Evolutionary conservation across 441 rosid species (phyloP).

Genomic region (Flueggea neowawraea): DNA sequence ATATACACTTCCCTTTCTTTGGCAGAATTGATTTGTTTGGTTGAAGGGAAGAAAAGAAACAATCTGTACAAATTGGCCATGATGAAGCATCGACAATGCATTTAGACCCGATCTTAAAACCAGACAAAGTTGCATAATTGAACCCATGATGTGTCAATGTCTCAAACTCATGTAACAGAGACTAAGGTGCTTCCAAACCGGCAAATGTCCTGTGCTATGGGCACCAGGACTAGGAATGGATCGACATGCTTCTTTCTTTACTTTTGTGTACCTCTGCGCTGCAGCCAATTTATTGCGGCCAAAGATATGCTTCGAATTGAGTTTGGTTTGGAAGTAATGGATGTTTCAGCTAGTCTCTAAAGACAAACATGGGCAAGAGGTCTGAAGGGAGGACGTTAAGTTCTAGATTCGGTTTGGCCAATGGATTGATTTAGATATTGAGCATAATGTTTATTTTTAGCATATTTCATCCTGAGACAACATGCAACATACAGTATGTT

Average conservation of each 20-base stretch:
- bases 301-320: no score
- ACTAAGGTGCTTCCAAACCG: constrained; percentile 14
- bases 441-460: no score
- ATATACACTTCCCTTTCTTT: background rate
- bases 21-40: background rate
- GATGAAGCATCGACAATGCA: constrained; percentile 16
- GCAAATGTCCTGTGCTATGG: constrained; percentile 12
- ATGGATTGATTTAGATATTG: no score
- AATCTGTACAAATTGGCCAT: background rate
- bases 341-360: no score
- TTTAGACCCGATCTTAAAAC: constrained; percentile 10
- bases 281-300: no score
- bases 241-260: constrained; percentile 19
- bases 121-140: constrained; percentile 13
- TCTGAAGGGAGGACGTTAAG: no score
- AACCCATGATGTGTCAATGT: constrained; percentile 4
- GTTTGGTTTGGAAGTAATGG: background rate
- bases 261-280: no score
- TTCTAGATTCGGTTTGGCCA: no score
- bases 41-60: background rate
- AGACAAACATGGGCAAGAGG: no score
- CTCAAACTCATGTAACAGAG: constrained; percentile 7
- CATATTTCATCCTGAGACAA: no score
- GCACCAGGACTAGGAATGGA: constrained; percentile 15
- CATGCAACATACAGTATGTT: no score